A percentile compares a stretch with the other conserved stretches of the same genome.
Conservation (phyloP, 2,329 filamentous ascomycete genomes). For the Neophaeococcomyces aloes region DNA sequence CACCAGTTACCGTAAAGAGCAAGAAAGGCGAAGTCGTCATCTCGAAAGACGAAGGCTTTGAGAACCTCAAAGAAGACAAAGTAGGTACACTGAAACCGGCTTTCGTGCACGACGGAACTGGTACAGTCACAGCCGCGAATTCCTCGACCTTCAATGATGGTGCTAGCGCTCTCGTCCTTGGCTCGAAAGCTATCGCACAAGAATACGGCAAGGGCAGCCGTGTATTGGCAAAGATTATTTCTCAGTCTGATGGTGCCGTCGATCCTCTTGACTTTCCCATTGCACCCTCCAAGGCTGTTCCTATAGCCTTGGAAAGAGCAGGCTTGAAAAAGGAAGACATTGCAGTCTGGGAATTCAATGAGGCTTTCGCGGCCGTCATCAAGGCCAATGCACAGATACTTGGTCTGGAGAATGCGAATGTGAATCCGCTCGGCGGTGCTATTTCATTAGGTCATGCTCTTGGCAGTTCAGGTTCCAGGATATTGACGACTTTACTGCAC, state of each 20-base stretch:
- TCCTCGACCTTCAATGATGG: conserved; percentile 92
- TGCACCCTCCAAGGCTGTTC: conserved; percentile 83
- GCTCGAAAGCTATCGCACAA: conserved; percentile 67
- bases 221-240: conserved; percentile 76
- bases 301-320: conserved; percentile 75
- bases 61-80: conserved; percentile 78
- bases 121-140: conserved; percentile 90
- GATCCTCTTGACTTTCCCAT: conserved; percentile 91
- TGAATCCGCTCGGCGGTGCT: conserved; percentile 82
- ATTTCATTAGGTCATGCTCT: conserved; percentile 87
- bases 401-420: conserved; percentile 64
- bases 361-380: conserved; percentile 92
- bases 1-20: conserved; percentile 71
- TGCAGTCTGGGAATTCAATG: conserved; percentile 95
- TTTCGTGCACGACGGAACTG: conserved; percentile 74
- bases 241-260: conserved; percentile 79
- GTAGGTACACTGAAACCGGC: conserved; percentile 79
- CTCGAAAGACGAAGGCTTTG: conserved; percentile 77
- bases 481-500: conserved; percentile 80
- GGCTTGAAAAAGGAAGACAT: conserved; percentile 88
- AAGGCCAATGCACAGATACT: conserved; percentile 84
- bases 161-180: conserved; percentile 78
- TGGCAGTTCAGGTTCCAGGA: conserved; percentile 85
- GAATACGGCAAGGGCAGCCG: conserved; percentile 67
- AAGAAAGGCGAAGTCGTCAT: conserved; percentile 75